Evolutionary conservation across 768 basidiomycete species (phyloP).

Genomic region (Boletus reticuloceps): DNA sequence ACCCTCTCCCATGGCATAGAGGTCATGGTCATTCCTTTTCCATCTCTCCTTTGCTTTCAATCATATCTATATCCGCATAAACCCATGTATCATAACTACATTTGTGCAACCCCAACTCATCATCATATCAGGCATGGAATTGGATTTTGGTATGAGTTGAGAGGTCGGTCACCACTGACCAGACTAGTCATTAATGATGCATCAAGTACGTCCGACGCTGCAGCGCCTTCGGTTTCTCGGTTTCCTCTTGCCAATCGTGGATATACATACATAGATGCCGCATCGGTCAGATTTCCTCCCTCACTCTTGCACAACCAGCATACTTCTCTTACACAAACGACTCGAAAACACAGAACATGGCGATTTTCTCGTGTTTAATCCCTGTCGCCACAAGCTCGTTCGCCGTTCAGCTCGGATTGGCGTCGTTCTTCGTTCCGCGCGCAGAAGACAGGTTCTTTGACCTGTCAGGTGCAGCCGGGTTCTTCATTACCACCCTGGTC

Average conservation of each 20-base stretch:
- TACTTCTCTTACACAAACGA: too few species aligned
- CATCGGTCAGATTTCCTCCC: too few species aligned
- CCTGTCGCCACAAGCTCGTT: neutral
- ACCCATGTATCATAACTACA: neutral
- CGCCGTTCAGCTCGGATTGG: neutral
- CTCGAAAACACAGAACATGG: neutral
- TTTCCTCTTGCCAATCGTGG: too few species aligned
- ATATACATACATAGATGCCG: too few species aligned
- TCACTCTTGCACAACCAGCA: too few species aligned
- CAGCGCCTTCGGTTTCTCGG: too few species aligned
- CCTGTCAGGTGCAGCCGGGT: neutral
- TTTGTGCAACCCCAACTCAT: slow-evolving; percentile 3
- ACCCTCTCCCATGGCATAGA: neutral
- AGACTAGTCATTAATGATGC: too few species aligned
- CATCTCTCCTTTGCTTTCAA: neutral
- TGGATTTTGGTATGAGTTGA: too few species aligned
- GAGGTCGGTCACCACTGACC: too few species aligned
- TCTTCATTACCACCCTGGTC: neutral
- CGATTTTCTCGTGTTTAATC: neutral
- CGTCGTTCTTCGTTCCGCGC: neutral
- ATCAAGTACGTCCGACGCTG: too few species aligned
- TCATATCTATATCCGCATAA: slow-evolving; percentile 1
- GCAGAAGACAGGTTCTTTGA: neutral
- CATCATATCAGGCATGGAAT: neutral
- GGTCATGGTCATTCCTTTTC: neutral